Conservation (phyloP, 208 protist genomes). For the Wallacemonas sp. region DNA sequence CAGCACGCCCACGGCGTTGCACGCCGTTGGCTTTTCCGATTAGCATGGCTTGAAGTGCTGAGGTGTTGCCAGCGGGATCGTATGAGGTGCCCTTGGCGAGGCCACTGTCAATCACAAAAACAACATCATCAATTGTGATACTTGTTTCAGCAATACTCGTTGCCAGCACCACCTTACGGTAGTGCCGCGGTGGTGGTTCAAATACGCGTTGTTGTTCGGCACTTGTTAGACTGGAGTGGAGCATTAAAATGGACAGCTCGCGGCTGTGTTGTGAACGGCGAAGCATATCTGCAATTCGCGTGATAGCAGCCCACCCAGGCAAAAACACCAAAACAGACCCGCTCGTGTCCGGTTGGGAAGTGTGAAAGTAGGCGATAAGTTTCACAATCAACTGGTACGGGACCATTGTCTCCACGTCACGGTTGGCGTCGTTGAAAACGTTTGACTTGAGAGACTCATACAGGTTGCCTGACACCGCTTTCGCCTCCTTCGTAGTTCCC, state of each 20-base stretch:
- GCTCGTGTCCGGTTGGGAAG: conserved; percentile 28
- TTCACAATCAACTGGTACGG: conserved; percentile 70
- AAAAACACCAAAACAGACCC: conserved; percentile 90
- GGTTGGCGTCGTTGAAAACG: conserved; percentile 54
- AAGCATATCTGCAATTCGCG: conserved; percentile 54
- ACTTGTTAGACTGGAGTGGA: conserved; percentile 90
- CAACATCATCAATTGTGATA: conserved; percentile 96
- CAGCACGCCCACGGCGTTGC: conserved; percentile 92
- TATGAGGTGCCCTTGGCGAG: conserved; percentile 92
- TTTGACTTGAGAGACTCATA: conserved; percentile 66
- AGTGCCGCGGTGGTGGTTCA: conserved; percentile 61
- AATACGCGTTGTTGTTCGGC: conserved; percentile 93
- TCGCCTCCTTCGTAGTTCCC: not conserved
- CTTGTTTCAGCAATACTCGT: conserved; percentile 98
- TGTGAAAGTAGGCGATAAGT: conserved; percentile 67
- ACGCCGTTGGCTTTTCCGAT: conserved; percentile 85
- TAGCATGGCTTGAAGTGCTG: conserved; percentile 65
- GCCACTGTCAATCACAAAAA: conserved; percentile 96
- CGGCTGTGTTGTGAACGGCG: conserved; percentile 30
- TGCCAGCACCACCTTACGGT: conserved; percentile 93
- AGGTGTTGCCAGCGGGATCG: conserved; percentile 76
- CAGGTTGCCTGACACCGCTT: conserved; percentile 12
- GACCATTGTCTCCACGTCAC: conserved; percentile 60
- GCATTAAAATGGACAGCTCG: conserved; percentile 79
- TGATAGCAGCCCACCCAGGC: conserved; percentile 90